Base-by-base conservation (phyloP, 2,329 filamentous ascomycete species). In the Rutstroemia sp. region DNA sequence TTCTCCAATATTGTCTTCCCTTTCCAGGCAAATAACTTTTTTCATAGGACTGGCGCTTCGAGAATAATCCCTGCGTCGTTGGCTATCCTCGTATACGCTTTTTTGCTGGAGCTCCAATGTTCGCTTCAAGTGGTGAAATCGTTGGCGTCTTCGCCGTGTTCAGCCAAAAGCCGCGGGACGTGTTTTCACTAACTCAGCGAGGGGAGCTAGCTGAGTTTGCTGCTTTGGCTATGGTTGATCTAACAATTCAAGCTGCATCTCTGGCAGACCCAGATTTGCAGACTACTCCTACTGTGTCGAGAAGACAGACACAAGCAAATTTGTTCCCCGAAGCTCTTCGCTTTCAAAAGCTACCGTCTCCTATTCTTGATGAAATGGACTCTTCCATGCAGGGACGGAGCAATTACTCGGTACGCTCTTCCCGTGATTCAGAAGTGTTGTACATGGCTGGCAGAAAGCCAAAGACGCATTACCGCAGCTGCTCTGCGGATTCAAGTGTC, bases 11-110 rank as follows among this genome's bases (percentile, higher is more conserved):
- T 25, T 16, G 1, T 27, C 34, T 34, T 7, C 12, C 27, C 10
- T 41, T 14, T 16, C 42, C 21, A 5, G 30, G 3, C 16, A 19
- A 21, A 25, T 55, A 49, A 65, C 52, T 18, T 57, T 57, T 47
- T 44, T 52, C 37, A 4, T 50, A 71, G 69, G 71, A 73, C 52
- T 73, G 71, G 71, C 65, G 71, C 42, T 71, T 73, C 45, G 54
- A 57, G 34, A 59, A 60, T 9, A 70, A 70, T 39, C 70, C 69
- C 2, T 63, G 71, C 3, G 67, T 71, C 2, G 57, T 51, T 19
- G 58, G 52, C 5, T 51, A 52, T 6, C 63, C 68, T 19, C 56
- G 65, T 5, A 69, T 72, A 44, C 65, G 69, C 4, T 73, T 73
- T 54, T 72, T 71, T 44, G 70, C 69, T n/a, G 71, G 67, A 10